Evolutionary conservation across 208 protist species (phyloP), one percentile per base, ranked within the genome.

Genomic region (Naegleria lovaniensis): DNA sequence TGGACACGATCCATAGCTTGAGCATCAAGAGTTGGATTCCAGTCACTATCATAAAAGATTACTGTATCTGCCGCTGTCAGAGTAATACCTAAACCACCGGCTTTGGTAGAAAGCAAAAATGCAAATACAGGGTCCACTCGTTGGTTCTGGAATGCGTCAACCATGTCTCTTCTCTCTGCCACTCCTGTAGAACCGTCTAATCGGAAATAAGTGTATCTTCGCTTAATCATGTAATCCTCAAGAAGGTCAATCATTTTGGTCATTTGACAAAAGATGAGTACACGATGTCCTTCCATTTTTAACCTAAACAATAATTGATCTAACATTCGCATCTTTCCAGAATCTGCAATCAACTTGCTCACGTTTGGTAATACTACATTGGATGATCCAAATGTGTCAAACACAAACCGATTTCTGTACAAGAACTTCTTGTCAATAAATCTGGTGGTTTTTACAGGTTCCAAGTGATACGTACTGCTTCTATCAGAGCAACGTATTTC

Each of bases 201-300:
- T 59, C 89, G 33, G 36, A 86, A 75, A 25, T n/a, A 85, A 9
- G 9, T 25, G 67, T 86, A 85, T 38, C 41, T 75, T 58, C 38
- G 58, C 11, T 41, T 67, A 22, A 25, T 25, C 51, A 58, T 83
- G 5, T 67, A 87, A 4, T 55, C 96, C 90, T 97, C 96, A 38
- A 98, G 91, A 48, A 98, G 96, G 91, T 98, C 95, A 39, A 98
- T 91, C 95, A 98, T 96, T 16, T 93, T 92, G 9, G 96, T 98
- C 95, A 99, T 99, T 93, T 99, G 98, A 11, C 95, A 99, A 93
- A 99, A 99, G 83, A 99, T 98, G 33, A 99, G 95, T 9, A 99
- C 98, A 87, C 98, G 96, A 90, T 97, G 96, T 39, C 96, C 95
- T 84, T 96, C 59, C 15, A 36, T 55, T 94, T 90, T 38, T 11